Conservation (phyloP, 495 filamentous ascomycete genomes). For the Podospora pseudopauciseta region DNA sequence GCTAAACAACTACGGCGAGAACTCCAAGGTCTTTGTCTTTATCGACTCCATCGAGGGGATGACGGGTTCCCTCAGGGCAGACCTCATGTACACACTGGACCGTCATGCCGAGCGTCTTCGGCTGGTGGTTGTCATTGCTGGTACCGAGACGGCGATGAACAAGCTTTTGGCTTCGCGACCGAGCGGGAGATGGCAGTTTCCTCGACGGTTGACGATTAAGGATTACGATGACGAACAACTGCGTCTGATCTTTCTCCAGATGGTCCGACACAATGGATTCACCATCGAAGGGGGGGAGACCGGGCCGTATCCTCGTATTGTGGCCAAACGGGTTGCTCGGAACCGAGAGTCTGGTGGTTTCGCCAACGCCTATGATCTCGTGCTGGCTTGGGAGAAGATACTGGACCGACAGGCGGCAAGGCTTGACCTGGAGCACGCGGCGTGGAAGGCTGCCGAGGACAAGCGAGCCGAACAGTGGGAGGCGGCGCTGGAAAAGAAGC, state of each 20-base stretch:
- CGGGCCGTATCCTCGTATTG: conserved; percentile 59
- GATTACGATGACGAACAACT: conserved; percentile 61
- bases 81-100: conserved; percentile 2
- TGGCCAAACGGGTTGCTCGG: conserved; percentile 51
- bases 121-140: conserved; percentile 59
- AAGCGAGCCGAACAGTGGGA: conserved; percentile 54
- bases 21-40: conserved; percentile 39
- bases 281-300: conserved; percentile 50
- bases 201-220: conserved; percentile 50
- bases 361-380: conserved; percentile 60
- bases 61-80: conserved; percentile 17
- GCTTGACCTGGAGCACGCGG: conserved; percentile 23
- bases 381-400: conserved; percentile 52
- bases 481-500: conserved; percentile 44
- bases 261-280: conserved; percentile 50
- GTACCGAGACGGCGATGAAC: conserved; percentile 60
- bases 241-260: conserved; percentile 45
- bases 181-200: conserved; percentile 57
- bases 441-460: conserved; percentile 24
- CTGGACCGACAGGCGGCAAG: conserved; percentile 53
- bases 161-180: conserved; percentile 64
- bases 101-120: conserved; percentile 13
- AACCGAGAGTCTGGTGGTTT: conserved; percentile 55
- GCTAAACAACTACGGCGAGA: conserved; percentile 43
- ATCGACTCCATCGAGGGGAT: conserved; percentile 52